Percentiles rank a stretch among this genome's conserved stretches.
These are phyloP conservation scores for Cylindrotheca closterium DNA, from an alignment of 108 stramenopile genomes.

Conservation along the genomic window DNA sequence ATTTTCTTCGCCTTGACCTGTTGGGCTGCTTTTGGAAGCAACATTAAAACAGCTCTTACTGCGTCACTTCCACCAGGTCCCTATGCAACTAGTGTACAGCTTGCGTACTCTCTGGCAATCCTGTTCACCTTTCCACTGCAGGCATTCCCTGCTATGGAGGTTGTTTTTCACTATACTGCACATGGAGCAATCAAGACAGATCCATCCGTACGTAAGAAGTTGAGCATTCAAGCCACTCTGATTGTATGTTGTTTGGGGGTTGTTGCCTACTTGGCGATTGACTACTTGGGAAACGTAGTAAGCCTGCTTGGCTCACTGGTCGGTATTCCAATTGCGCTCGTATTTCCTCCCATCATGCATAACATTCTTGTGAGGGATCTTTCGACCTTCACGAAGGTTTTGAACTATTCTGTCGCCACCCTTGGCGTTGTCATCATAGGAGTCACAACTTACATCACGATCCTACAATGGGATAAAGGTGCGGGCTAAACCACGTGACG, in stretches of 20 bases:
- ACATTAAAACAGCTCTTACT: constrained; percentile 42
- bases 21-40: constrained; percentile 50
- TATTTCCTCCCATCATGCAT: constrained; percentile 49
- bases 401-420: constrained; percentile 27
- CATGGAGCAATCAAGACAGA: neutral
- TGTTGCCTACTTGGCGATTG: constrained; percentile 35
- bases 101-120: constrained; percentile 54
- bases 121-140: constrained; percentile 59
- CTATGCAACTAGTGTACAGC: constrained; percentile 40
- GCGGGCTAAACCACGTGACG: too few relatives aligned
- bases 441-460: constrained; percentile 37
- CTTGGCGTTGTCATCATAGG: constrained; percentile 34
- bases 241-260: constrained; percentile 27
- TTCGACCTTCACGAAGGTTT: neutral
- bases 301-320: constrained; percentile 46
- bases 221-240: constrained; percentile 18
- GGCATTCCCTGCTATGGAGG: constrained; percentile 58
- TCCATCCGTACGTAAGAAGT: neutral
- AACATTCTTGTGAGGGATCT: constrained; percentile 25
- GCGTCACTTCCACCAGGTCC: constrained; percentile 38
- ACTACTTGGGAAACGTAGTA: constrained; percentile 51
- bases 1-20: constrained; percentile 46
- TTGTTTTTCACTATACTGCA: constrained; percentile 17
- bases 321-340: constrained; percentile 53
- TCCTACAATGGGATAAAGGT: constrained; percentile 33